A percentile compares a stretch with the other conserved stretches of the same genome.
Conservation (phyloP, 148 eudicot species). For the Rhododendron ferrugineum region DNA sequence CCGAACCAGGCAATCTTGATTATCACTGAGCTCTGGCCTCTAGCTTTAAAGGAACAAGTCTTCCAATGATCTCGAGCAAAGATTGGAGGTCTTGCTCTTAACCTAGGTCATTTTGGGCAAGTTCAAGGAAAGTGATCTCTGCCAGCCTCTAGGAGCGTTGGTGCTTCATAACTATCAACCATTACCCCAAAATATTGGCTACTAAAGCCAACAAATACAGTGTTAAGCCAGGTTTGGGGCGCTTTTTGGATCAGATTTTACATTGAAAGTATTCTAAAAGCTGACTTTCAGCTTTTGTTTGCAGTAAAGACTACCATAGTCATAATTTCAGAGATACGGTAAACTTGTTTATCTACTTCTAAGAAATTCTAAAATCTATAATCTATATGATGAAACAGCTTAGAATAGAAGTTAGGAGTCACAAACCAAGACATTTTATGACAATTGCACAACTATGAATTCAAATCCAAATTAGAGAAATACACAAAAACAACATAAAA, state of each 20-base stretch:
- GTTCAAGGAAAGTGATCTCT: neutral
- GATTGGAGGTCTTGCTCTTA: neutral
- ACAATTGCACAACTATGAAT: neutral
- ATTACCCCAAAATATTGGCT: neutral
- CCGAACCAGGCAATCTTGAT: too few species aligned
- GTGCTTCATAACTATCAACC: neutral
- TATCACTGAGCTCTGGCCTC: too few species aligned
- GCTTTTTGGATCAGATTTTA: too few species aligned
- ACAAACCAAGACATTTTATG: neutral
- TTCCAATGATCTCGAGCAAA: neutral
- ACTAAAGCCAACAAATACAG: neutral
- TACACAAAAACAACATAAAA: neutral
- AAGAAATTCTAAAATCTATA: neutral
- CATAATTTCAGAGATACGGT: too few species aligned
- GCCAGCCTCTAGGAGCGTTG: neutral
- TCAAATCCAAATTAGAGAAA: neutral
- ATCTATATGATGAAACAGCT: neutral
- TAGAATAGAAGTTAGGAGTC: neutral
- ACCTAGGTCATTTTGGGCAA: neutral
- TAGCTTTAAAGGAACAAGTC: neutral
- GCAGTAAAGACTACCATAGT: too few species aligned
- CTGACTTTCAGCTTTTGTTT: too few species aligned
- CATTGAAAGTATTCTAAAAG: too few species aligned
- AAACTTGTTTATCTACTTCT: neutral
- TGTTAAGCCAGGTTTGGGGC: neutral